Percentiles rank a stretch among this genome's conserved stretches.
Evolutionary conservation across 192 early-diverging fungal genomes (phyloP).

Genomic region (Umbelopsis ramanniana): DNA sequence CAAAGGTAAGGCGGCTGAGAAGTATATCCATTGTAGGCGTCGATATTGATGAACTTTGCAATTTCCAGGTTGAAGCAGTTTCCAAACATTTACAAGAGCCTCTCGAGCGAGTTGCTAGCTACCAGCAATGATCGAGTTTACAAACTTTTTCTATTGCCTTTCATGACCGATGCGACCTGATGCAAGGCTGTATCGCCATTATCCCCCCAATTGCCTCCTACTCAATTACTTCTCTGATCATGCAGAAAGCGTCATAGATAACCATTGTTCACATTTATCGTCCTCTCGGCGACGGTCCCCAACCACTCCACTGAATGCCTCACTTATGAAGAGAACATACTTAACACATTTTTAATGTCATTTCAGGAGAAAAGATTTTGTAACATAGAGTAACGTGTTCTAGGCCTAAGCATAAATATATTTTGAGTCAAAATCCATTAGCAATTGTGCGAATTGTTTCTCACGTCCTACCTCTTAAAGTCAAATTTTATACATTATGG

Average conservation of each 20-base stretch:
- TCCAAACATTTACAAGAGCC: slow-evolving; percentile 7
- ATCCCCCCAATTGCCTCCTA: background rate
- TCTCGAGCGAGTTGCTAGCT: slow-evolving; percentile 1
- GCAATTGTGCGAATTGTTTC: background rate
- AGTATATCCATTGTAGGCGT: background rate
- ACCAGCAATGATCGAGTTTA: background rate
- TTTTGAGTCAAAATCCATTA: background rate
- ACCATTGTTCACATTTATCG: background rate
- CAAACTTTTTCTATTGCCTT: background rate
- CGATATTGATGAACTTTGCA: background rate
- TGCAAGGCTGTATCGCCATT: background rate
- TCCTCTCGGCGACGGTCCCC: background rate
- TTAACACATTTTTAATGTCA: background rate
- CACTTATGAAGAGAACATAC: background rate
- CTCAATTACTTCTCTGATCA: background rate
- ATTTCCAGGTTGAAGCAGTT: background rate
- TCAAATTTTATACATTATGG: background rate
- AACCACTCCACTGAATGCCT: background rate
- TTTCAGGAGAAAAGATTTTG: background rate
- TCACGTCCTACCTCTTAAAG: background rate
- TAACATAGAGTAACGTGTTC: background rate
- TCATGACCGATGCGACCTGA: slow-evolving; percentile 2
- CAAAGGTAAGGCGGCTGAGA: slow-evolving; percentile 40
- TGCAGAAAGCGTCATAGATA: background rate
- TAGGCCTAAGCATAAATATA: background rate